These are phyloP conservation scores for Aspergillus niger DNA, from an alignment of 2,329 filamentous ascomycete genomes.

Conservation along the genomic window DNA sequence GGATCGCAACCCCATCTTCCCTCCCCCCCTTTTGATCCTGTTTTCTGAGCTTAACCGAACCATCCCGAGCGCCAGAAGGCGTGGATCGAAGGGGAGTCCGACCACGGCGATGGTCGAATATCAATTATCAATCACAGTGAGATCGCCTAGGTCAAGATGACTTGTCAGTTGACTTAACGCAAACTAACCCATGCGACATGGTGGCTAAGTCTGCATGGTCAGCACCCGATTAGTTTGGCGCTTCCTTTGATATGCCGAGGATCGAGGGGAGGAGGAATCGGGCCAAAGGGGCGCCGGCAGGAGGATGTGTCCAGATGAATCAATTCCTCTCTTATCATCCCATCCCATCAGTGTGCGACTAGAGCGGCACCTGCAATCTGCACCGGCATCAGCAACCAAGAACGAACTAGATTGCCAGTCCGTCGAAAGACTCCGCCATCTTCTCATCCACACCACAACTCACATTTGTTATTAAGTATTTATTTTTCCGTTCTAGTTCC, in stretches of 20 bases:
- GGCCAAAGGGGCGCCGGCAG: constrained; percentile 1
- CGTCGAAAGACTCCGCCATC: not conserved
- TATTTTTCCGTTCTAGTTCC: too few relatives aligned
- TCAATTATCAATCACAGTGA: constrained; percentile 8
- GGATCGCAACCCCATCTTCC: not conserved
- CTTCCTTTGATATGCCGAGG: not conserved
- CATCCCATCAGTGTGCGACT: not conserved
- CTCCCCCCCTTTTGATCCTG: not conserved
- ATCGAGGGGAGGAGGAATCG: not conserved
- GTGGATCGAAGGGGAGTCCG: not conserved
- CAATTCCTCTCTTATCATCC: not conserved
- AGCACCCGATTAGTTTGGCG: constrained; percentile 1
- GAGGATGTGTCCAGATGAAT: not conserved
- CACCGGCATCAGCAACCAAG: not conserved
- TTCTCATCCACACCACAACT: not conserved
- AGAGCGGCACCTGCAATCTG: not conserved
- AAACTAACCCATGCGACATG: not conserved
- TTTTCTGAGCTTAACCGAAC: not conserved
- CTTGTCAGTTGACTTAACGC: constrained; percentile 11
- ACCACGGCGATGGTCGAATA: not conserved
- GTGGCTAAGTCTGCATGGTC: constrained; percentile 5
- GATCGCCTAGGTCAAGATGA: constrained; percentile 10
- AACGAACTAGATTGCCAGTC: not conserved
- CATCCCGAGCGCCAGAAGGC: not conserved
- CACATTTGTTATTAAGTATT: not conserved